Evolutionary conservation across 2,329 filamentous ascomycete genomes (phyloP).

Genomic region (Celoporthe dispersa): DNA sequence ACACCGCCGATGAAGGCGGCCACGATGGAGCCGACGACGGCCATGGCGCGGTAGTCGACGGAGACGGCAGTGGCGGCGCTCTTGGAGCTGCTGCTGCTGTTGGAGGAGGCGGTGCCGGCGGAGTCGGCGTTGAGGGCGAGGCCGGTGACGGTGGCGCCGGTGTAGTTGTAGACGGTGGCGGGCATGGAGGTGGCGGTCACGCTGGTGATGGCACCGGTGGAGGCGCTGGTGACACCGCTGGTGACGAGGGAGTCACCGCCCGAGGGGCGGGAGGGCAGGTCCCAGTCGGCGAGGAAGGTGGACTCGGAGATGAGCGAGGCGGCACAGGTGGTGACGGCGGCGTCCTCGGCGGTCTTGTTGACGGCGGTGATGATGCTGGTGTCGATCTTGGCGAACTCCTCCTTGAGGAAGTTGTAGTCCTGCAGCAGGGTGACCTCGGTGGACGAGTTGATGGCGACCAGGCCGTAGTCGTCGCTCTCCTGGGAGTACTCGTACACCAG

Average conservation of each 20-base stretch:
- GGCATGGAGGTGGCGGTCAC: constrained; percentile 30
- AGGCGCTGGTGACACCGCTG: constrained; percentile 67
- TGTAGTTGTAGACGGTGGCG: constrained; percentile 29
- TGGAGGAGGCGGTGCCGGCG: constrained; percentile 25
- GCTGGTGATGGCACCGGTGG: constrained; percentile 61
- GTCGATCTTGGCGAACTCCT: constrained; percentile 74
- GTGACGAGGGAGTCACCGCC: constrained; percentile 73
- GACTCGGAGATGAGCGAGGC: constrained; percentile 65
- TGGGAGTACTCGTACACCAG: constrained; percentile 77
- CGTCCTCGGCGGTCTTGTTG: constrained; percentile 58
- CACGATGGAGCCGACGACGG: constrained; percentile 24
- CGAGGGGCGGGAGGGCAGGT: constrained; percentile 66
- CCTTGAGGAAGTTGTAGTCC: constrained; percentile 70
- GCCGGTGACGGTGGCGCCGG: constrained; percentile 27
- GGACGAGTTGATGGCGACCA: constrained; percentile 62
- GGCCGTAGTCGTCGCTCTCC: constrained; percentile 65
- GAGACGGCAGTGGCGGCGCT: constrained; percentile 17
- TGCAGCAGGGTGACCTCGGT: constrained; percentile 57
- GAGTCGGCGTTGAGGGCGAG: constrained; percentile 29
- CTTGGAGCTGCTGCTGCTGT: constrained; percentile 27
- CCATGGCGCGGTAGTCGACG: constrained; percentile 25
- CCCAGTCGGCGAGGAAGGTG: constrained; percentile 76
- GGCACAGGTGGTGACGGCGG: constrained; percentile 63
- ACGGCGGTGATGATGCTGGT: constrained; percentile 64
- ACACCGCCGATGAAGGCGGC: constrained; percentile 28